phyloP scores from a whole-genome alignment of 2,329 filamentous ascomycete genomes.

The Parastagonospora avenae region DNA sequence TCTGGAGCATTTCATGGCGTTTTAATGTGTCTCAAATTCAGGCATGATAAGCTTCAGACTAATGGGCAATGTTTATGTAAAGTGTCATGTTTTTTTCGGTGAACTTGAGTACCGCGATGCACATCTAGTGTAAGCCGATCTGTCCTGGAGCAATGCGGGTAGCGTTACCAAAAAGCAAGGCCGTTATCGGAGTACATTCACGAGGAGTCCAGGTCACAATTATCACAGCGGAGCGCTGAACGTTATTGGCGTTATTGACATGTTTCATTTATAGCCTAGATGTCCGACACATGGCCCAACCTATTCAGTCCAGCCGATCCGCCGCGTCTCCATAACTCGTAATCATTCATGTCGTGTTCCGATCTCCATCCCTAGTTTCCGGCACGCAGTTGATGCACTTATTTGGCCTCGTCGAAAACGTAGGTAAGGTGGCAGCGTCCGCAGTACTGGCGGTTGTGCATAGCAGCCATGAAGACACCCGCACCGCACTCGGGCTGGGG shows the following conservation, averaged over 20 bases:
- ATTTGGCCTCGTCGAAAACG: conserved; percentile 71
- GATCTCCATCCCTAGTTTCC: conserved; percentile 1
- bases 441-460: conserved; percentile 99
- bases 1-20: conserved; percentile 1
- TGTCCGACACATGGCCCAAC: conserved; percentile 29
- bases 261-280: conserved; percentile 34
- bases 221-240: neutral
- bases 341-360: conserved; percentile 22
- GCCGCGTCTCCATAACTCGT: conserved; percentile 32
- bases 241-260: conserved; percentile 15
- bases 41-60: no score
- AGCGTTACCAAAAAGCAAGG: no score
- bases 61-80: neutral
- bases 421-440: conserved; percentile 73
- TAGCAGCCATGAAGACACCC: conserved; percentile 99
- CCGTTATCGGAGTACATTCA: no score
- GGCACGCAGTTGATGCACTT: conserved; percentile 30
- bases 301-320: conserved; percentile 32
- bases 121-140: no score
- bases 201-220: neutral
- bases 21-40: neutral
- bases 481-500: conserved; percentile 86
- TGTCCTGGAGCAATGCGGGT: no score
- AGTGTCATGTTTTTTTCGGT: neutral
- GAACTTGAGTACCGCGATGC: no score